Base-by-base conservation (phyloP, 2,329 filamentous ascomycete species). In the Microdochium paspali region DNA sequence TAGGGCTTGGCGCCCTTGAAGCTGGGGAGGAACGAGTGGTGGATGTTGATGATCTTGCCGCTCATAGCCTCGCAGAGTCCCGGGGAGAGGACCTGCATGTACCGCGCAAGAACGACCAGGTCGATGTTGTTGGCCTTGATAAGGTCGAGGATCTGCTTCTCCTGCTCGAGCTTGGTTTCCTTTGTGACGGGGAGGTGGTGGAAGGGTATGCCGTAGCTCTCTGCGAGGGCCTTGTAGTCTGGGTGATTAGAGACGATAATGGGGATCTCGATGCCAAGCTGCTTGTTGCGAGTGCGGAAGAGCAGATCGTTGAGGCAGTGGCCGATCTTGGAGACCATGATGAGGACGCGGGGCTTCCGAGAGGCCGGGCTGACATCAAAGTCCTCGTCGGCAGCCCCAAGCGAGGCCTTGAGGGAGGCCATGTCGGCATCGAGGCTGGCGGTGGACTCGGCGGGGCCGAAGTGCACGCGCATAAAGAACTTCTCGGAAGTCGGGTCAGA, bases 1-100 rank as follows among this genome's bases (percentile, higher is more conserved):
- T 93, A 93, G 3, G 87, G 87, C 68, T 88, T 89, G 25, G 87
- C 87, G 51, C 87, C 87, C 75, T 93, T 93, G 79, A 93, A 93
- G 10, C 78, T 84, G 0, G 87, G 87, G 74, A 93, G 65, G 78
- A 93, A 93, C 56, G 79, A 85, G 70, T 93, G 87, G 70, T 93
- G 87, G 66, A 93, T 91, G 70, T 93, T 93, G 83, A 93, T 91
- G 69, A 93, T 93, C 63, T 81, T 82, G 49, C 87, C 87, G 45
- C 81, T 85, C 86, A 93, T 90, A 57, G 80, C 85, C 49, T 75
- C 69, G 70, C 87, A 93, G 35, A 93, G 72, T 9, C 68, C 77
- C 0, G 86, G 86, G 21, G 82, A 86, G 10, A 93, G 74, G 26
- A 93, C 85, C 69, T 93, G 87, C 87, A 93, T 93, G 70, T 93